Evolutionary conservation across 75 land plant species (phyloP).

Genomic region (Larix kaempferi): DNA sequence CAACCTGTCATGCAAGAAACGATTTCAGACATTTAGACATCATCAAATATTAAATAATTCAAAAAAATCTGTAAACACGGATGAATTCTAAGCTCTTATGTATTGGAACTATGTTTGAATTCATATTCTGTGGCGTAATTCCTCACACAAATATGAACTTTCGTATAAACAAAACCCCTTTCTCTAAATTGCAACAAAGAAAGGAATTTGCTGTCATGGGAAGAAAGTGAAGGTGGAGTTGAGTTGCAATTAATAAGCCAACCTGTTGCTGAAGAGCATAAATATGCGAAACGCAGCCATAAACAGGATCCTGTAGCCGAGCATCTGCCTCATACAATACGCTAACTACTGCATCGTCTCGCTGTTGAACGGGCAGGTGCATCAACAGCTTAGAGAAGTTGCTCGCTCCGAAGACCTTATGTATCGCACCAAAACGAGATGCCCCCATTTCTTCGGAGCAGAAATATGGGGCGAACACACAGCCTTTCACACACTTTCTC

Average conservation of each 20-base stretch:
- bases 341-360: constrained; percentile 43
- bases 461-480: constrained; percentile 48
- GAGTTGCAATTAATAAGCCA: background rate
- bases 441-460: constrained; percentile 41
- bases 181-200: no score
- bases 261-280: constrained; percentile 50
- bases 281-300: constrained; percentile 50
- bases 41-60: background rate
- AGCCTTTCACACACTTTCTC: constrained; percentile 37
- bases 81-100: no score
- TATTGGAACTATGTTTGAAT: no score
- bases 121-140: no score
- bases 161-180: no score
- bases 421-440: constrained; percentile 45
- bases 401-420: constrained; percentile 54
- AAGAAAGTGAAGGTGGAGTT: background rate
- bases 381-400: constrained; percentile 44
- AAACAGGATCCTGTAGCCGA: constrained; percentile 44
- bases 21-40: background rate
- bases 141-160: no score
- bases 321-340: constrained; percentile 50
- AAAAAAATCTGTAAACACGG: no score
- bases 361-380: constrained; percentile 24
- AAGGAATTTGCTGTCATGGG: no score
- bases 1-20: background rate